Evolutionary conservation across 2,329 filamentous ascomycete genomes (phyloP).

Genomic region (Paecilomyces variotii): DNA sequence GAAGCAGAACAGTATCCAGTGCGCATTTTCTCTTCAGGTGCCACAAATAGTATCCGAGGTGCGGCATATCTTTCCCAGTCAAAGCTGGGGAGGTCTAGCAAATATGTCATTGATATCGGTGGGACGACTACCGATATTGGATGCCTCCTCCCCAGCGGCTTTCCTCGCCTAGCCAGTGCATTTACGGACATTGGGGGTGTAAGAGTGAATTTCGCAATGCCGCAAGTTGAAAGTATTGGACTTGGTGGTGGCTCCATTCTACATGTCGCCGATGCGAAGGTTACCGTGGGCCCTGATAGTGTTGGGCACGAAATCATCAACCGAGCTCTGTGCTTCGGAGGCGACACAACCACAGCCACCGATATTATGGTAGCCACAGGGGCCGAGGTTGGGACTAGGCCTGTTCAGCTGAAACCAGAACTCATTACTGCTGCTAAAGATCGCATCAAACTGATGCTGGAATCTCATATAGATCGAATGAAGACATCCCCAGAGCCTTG

Average conservation of each 20-base stretch:
- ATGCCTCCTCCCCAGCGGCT: slow-evolving; percentile 52
- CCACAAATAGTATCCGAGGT: slow-evolving; percentile 57
- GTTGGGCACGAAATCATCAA: slow-evolving; percentile 51
- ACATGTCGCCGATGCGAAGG: slow-evolving; percentile 18
- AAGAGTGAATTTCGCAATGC: slow-evolving; percentile 54
- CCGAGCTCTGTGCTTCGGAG: slow-evolving; percentile 51
- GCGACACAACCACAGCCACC: slow-evolving; percentile 50
- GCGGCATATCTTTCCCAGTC: slow-evolving; percentile 49
- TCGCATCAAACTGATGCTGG: slow-evolving; percentile 45
- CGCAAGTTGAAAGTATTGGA: slow-evolving; percentile 49
- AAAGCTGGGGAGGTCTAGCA: slow-evolving; percentile 17
- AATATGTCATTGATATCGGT: slow-evolving; percentile 55
- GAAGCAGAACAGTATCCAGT: slow-evolving; percentile 51
- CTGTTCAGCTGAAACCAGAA: slow-evolving; percentile 8
- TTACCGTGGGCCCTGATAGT: slow-evolving; percentile 54
- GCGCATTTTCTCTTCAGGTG: slow-evolving; percentile 54
- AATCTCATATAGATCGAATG: slow-evolving; percentile 52
- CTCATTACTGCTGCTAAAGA: slow-evolving; percentile 29
- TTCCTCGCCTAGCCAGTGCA: slow-evolving; percentile 55
- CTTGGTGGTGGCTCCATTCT: slow-evolving; percentile 48
- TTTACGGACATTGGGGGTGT: slow-evolving; percentile 57
- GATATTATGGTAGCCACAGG: slow-evolving; percentile 42
- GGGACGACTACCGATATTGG: slow-evolving; percentile 61
- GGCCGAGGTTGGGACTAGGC: slow-evolving; percentile 3
- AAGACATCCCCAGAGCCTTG: slow-evolving; percentile 55